phyloP scores from a whole-genome alignment of 2,329 filamentous ascomycete species.

The Fusarium pseudoanthophilum region DNA sequence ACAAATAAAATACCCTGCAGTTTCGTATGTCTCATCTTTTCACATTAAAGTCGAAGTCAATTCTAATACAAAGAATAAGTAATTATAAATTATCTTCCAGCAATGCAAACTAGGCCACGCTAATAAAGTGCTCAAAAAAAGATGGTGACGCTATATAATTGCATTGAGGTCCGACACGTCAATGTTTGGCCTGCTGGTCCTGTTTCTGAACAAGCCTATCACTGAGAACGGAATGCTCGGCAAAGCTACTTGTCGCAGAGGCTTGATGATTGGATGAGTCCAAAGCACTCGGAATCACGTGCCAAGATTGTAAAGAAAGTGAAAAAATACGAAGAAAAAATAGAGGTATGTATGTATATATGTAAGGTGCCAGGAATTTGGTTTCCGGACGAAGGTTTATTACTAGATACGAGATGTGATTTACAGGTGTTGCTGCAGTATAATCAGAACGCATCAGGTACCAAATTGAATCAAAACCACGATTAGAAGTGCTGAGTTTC shows the following conservation, averaged over 20 bases:
- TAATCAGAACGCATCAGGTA: neutral
- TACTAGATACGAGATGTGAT: neutral
- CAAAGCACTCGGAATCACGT: neutral
- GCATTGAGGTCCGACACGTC: slow-evolving; percentile 19
- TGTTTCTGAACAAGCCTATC: slow-evolving; percentile 2
- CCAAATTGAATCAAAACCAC: neutral
- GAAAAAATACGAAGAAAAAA: neutral
- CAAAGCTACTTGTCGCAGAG: slow-evolving; percentile 1
- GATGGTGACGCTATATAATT: slow-evolving; percentile 21
- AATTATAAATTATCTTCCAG: neutral
- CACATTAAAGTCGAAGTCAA: neutral
- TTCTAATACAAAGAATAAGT: neutral
- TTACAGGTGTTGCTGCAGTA: neutral
- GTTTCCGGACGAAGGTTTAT: neutral
- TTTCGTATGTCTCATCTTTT: neutral
- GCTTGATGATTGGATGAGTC: neutral
- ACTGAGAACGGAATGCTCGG: slow-evolving; percentile 21
- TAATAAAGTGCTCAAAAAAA: neutral
- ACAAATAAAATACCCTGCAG: neutral
- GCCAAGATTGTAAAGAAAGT: neutral
- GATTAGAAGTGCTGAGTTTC: neutral
- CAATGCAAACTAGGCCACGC: neutral
- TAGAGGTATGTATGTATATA: neutral
- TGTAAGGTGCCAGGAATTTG: neutral
- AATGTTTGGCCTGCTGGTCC: slow-evolving; percentile 12